These are phyloP conservation scores for Huntiella abstrusa DNA, from an alignment of 2,329 filamentous ascomycete genomes.

Conservation along the genomic window DNA sequence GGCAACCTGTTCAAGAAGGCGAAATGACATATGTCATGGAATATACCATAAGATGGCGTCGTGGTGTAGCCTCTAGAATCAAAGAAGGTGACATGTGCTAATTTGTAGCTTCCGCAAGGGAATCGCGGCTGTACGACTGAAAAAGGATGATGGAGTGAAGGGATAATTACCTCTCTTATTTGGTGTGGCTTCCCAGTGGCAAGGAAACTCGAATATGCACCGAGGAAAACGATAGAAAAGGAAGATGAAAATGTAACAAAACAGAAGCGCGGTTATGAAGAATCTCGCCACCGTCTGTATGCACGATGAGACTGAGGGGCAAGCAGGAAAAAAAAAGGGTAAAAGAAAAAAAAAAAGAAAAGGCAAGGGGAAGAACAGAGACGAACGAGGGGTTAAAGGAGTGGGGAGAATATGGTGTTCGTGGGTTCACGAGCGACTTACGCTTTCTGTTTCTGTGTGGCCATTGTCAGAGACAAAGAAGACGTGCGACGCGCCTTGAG, in stretches of 20 bases:
- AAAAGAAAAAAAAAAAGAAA: slow-evolving; percentile 4
- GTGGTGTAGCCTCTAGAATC: too few species aligned
- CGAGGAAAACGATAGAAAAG: neutral
- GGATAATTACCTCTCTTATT: too few species aligned
- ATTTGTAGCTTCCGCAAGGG: too few species aligned
- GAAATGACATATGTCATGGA: too few species aligned
- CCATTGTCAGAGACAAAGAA: slow-evolving; percentile 7
- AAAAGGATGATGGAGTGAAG: too few species aligned
- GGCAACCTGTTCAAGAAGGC: too few species aligned
- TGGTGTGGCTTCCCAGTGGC: too few species aligned
- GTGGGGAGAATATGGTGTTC: neutral
- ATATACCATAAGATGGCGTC: too few species aligned
- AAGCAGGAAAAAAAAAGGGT: neutral
- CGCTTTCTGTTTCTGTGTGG: slow-evolving; percentile 9
- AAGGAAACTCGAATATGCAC: neutral
- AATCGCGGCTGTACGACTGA: too few species aligned
- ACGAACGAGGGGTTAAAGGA: slow-evolving; percentile 1
- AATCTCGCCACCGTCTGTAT: neutral
- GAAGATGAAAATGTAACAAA: neutral
- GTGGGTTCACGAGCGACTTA: slow-evolving; percentile 4
- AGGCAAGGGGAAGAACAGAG: neutral
- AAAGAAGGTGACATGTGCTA: too few species aligned
- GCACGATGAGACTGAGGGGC: neutral
- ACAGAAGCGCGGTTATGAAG: neutral
- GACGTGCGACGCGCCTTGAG: slow-evolving; percentile 5